Evolutionary conservation across 78 protist genomes (phyloP).

Genomic region (Polysphondylium violaceum): DNA sequence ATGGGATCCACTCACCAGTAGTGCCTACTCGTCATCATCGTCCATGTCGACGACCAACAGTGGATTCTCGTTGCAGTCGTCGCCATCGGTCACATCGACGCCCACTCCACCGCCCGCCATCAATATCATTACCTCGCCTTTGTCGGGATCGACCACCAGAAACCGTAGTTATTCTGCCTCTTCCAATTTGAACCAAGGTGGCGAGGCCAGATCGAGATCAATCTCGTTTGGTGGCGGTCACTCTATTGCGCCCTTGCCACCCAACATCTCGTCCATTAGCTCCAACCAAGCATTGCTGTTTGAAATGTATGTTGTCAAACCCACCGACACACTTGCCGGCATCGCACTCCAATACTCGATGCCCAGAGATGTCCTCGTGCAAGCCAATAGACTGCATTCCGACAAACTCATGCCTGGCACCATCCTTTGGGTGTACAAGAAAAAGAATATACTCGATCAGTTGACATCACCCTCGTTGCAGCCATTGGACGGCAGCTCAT

Average conservation of each 20-base stretch:
- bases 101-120: neutral
- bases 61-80: too few species aligned
- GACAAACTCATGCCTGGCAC: constrained; percentile 46
- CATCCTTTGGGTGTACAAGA: constrained; percentile 59
- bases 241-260: constrained; percentile 23
- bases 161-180: neutral
- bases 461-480: neutral
- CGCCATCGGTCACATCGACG: neutral
- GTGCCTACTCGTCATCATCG: neutral
- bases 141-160: neutral
- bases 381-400: constrained; percentile 53
- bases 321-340: constrained; percentile 73
- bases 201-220: constrained; percentile 4
- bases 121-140: neutral
- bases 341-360: constrained; percentile 54
- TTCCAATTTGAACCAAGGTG: neutral
- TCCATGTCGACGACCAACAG: too few species aligned
- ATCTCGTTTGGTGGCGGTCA: neutral
- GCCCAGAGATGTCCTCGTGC: constrained; percentile 64
- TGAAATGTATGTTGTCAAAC: constrained; percentile 52
- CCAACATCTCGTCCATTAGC: constrained; percentile 3
- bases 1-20: too few species aligned
- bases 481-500: too few species aligned
- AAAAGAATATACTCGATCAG: neutral
- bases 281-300: neutral